Percentiles rank a stretch among this genome's conserved stretches.
Conservation (phyloP, 2,329 filamentous ascomycete species). For the Cryphonectria radicalis region DNA sequence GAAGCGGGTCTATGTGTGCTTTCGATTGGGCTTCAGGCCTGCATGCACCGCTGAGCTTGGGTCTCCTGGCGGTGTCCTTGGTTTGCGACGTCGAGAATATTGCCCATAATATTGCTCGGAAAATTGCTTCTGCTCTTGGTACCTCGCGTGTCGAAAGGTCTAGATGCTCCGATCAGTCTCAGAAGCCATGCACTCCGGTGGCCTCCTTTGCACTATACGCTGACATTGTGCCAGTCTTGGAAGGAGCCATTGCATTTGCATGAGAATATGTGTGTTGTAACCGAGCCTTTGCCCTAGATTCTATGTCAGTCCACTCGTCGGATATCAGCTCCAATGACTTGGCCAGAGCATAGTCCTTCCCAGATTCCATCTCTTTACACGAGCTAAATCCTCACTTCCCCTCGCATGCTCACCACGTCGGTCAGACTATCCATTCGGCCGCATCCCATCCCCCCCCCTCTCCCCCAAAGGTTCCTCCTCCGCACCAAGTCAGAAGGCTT, state of each 20-base stretch:
- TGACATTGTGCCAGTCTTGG: not conserved
- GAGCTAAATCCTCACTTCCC: not conserved
- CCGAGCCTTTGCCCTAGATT: not conserved
- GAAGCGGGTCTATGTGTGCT: not conserved
- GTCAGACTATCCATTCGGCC: not conserved
- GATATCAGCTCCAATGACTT: not conserved
- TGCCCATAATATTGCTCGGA: not conserved
- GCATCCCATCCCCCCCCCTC: too few species aligned
- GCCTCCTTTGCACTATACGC: not conserved
- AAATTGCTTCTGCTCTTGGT: not conserved
- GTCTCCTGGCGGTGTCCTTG: not conserved
- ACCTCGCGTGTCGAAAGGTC: not conserved
- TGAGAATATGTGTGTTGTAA: not conserved
- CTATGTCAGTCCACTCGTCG: not conserved
- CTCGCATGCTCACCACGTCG: not conserved
- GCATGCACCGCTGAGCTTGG: not conserved
- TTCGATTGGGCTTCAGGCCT: not conserved
- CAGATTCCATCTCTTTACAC: not conserved
- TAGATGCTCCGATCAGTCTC: not conserved
- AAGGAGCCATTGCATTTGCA: slow-evolving; percentile 2
- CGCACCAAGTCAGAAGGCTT: too few species aligned
- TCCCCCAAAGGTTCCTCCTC: not conserved
- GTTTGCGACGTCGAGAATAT: not conserved
- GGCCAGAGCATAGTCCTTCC: not conserved
- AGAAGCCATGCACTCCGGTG: not conserved